phyloP scores from a whole-genome alignment of 2,329 filamentous ascomycete genomes.

The Chrysoporthe cubensis region DNA sequence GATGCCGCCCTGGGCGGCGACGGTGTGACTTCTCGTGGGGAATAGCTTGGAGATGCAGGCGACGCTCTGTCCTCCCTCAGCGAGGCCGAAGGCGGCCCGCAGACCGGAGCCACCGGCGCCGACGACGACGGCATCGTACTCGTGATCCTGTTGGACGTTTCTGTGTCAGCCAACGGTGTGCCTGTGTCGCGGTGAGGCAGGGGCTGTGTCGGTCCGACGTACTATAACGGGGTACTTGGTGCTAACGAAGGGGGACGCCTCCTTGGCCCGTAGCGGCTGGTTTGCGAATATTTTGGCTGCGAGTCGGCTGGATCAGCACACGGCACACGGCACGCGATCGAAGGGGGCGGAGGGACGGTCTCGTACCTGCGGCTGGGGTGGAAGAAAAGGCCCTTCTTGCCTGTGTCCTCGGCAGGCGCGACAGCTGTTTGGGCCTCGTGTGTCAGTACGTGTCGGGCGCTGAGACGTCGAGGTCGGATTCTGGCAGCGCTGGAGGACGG shows the following conservation, averaged over 20 bases:
- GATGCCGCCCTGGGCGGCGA: constrained; percentile 82
- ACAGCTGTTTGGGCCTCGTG: constrained; percentile 54
- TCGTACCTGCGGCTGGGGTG: constrained; percentile 74
- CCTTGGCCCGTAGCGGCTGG: constrained; percentile 86
- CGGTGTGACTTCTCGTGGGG: constrained; percentile 83
- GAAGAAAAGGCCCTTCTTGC: constrained; percentile 79
- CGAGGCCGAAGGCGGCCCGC: constrained; percentile 82
- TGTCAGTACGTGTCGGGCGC: constrained; percentile 30
- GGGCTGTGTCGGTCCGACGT: constrained; percentile 47
- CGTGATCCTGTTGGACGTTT: constrained; percentile 71
- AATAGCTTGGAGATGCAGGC: constrained; percentile 88
- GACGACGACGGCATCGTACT: constrained; percentile 97
- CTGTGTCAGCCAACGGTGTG: constrained; percentile 29
- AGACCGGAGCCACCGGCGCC: constrained; percentile 82
- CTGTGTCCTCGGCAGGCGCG: constrained; percentile 65
- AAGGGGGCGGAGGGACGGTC: constrained; percentile 35
- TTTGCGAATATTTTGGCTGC: constrained; percentile 84
- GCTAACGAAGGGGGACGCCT: constrained; percentile 84
- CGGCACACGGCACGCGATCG: constrained; percentile 13
- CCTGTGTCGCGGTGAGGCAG: neutral
- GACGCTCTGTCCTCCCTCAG: constrained; percentile 84
- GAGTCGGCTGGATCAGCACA: constrained; percentile 23
- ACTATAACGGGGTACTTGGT: constrained; percentile 94
- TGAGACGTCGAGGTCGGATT: neutral
- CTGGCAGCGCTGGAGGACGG: constrained; percentile 17